A percentile compares a stretch with the other conserved stretches of the same genome.
Conservation (phyloP, 2,329 filamentous ascomycete species). For the Alternaria sp. region DNA sequence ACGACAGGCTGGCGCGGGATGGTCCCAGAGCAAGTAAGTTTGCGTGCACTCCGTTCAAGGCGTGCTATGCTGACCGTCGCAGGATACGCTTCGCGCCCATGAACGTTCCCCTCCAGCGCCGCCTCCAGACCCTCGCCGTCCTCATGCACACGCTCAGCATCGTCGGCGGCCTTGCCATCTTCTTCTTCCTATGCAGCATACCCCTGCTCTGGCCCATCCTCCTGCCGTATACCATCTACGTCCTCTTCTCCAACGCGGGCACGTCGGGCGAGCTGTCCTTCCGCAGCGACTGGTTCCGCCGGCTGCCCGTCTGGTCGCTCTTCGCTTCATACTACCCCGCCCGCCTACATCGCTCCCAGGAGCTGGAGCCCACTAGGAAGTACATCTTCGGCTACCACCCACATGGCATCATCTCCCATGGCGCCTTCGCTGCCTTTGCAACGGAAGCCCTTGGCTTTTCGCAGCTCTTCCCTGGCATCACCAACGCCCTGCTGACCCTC, state of each 20-base stretch:
- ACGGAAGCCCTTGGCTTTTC: conserved; percentile 89
- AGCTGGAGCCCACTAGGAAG: conserved; percentile 80
- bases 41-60: background rate
- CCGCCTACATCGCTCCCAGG: conserved; percentile 80
- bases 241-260: conserved; percentile 78
- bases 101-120: conserved; percentile 63
- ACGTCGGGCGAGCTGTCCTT: conserved; percentile 76
- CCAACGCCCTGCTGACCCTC: conserved; percentile 90
- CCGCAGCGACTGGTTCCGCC: conserved; percentile 76
- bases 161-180: conserved; percentile 67
- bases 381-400: conserved; percentile 98
- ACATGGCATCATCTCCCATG: conserved; percentile 95
- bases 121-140: conserved; percentile 58
- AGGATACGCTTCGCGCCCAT: conserved; percentile 89
- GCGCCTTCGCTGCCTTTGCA: conserved; percentile 89
- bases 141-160: conserved; percentile 59
- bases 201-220: conserved; percentile 87
- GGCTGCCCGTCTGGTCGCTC: conserved; percentile 78
- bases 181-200: conserved; percentile 90
- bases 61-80: background rate
- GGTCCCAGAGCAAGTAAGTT: conserved; percentile 56
- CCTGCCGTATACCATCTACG: conserved; percentile 80
- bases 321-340: conserved; percentile 95
- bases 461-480: conserved; percentile 90
- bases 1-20: conserved; percentile 60